Base-by-base conservation (phyloP, 306 rosid species). In the Crotalaria pallida region DNA sequence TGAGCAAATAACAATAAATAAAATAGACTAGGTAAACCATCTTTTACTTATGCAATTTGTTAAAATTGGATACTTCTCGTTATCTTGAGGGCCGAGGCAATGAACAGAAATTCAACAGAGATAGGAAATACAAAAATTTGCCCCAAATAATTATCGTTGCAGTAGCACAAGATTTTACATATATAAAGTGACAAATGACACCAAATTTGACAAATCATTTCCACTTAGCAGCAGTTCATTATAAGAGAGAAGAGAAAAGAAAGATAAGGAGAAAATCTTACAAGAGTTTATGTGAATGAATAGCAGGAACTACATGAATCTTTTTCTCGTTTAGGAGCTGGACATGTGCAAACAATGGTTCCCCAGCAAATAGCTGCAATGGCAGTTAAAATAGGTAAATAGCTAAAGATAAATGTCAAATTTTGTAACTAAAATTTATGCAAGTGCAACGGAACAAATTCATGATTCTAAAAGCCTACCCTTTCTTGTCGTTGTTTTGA, bases 291-390 rank as follows among this genome's bases (percentile, higher is more conserved):
- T 78, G 82, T 18, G 96, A 84, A 77, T 90, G 84, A 78, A 88
- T 65, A 7, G 88, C 71, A 0, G 96, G 88, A 79, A 84, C 84
- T 56, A 88, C 96, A 1, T 79, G 89, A 84, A 93, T 86, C 81
- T 83, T 84, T 67, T 77, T 82, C 79, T 87, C 87, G 66, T 83
- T 75, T 52, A 90, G 34, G 21, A 88, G 93, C 82, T 82, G 58
- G 24, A 56, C 82, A 71, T 85, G 87, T 22, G 67, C 81, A 87
- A 90, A 93, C 79, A 85, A 77, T 18, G 83, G 83, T 75, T 90
- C 87, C 53, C 98, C 98, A 45, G 87, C 64, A 84, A 88, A 93
- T 44, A 93, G 75, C 96, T 90, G 89, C 83, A 80, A 33, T 57
- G 75, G 16, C 79, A 81, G 47, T 76, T 49, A 38, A 74, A 36